Evolutionary conservation across 2,329 filamentous ascomycete species (phyloP).

Genomic region (Aspergillus quadricinctus): DNA sequence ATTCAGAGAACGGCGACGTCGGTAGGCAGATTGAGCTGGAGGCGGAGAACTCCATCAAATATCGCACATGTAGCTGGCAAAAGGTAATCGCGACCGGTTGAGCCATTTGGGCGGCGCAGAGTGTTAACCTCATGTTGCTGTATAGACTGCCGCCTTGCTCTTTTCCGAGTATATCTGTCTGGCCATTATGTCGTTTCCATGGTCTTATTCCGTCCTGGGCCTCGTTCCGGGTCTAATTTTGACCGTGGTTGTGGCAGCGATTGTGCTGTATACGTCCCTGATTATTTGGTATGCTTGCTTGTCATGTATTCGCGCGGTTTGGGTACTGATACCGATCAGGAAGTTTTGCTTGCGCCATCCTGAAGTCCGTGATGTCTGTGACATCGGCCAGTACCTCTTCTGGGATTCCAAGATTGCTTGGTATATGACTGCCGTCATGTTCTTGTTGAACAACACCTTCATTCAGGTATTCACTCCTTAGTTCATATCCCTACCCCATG

Average conservation of each 20-base stretch:
- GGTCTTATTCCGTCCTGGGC: constrained; percentile 83
- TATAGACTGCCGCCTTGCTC: constrained; percentile 74
- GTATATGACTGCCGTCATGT: constrained; percentile 73
- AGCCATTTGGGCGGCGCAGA: constrained; percentile 1
- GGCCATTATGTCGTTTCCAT: constrained; percentile 92
- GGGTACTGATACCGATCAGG: constrained; percentile 49
- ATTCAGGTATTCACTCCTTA: constrained; percentile 56
- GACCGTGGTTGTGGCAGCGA: constrained; percentile 69
- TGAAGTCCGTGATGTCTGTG: constrained; percentile 86
- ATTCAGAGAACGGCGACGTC: constrained; percentile 44
- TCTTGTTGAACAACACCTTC: constrained; percentile 89
- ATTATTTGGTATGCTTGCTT: constrained; percentile 51
- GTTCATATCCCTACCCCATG: not conserved
- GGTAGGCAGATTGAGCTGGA: constrained; percentile 72
- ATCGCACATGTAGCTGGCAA: constrained; percentile 89
- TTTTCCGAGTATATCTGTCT: constrained; percentile 96
- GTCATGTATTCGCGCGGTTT: constrained; percentile 2
- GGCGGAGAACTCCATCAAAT: constrained; percentile 75
- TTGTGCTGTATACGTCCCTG: constrained; percentile 80
- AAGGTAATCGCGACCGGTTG: constrained; percentile 52
- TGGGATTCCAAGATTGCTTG: constrained; percentile 73
- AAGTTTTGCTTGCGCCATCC: constrained; percentile 88
- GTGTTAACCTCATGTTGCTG: constrained; percentile 3
- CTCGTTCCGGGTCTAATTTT: constrained; percentile 82
- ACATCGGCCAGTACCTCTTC: constrained; percentile 93